Percentiles rank a stretch among this genome's conserved stretches.
Evolutionary conservation across 176 grass and related monocot genomes (phyloP).

Genomic region (Aegilops sharonensis): DNA sequence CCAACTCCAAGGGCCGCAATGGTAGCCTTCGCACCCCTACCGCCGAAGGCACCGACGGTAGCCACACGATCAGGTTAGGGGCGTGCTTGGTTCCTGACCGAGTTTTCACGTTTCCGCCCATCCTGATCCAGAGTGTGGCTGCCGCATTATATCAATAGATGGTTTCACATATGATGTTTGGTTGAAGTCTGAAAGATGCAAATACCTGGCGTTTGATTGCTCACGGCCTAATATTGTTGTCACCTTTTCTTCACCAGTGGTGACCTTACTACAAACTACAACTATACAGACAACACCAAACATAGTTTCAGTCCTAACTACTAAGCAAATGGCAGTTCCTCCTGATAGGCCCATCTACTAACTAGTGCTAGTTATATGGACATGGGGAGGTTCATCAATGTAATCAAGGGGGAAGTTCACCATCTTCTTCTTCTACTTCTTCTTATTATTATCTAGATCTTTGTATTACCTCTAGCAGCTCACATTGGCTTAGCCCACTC

Average conservation of each 20-base stretch:
- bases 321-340: not conserved
- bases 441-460: too few relatives aligned
- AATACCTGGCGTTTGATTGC: not conserved
- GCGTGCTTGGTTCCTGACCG: not conserved
- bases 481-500: too few relatives aligned
- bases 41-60: too few relatives aligned
- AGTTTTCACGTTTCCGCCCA: not conserved
- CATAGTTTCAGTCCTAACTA: not conserved
- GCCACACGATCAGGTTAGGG: not conserved
- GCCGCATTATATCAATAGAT: not conserved
- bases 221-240: not conserved
- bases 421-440: too few relatives aligned
- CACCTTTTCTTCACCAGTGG: not conserved
- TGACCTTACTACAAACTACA: not conserved
- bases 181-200: not conserved
- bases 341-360: not conserved
- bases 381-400: not conserved
- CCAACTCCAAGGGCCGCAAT: too few relatives aligned
- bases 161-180: not conserved
- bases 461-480: too few relatives aligned
- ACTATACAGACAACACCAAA: not conserved
- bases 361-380: not conserved
- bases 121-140: not conserved
- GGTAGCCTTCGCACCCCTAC: too few relatives aligned
- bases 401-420: not conserved